Evolutionary conservation across 768 basidiomycete genomes (phyloP), one percentile per base, ranked within the genome.

Genomic region (Podaxis sp.): DNA sequence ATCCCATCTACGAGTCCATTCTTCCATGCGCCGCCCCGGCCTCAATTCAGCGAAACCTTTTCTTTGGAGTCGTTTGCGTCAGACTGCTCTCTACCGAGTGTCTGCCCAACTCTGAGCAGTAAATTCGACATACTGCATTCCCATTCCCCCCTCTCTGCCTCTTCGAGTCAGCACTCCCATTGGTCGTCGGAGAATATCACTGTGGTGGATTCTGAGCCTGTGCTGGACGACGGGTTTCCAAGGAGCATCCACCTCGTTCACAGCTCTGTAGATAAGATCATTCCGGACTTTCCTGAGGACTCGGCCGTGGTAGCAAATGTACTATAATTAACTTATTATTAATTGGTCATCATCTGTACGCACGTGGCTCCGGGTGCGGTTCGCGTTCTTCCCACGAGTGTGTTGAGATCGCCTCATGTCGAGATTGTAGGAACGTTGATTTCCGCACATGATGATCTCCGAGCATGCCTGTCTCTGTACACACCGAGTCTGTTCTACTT

Each of bases 1-100:
- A 79, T 82, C 52, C 72, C 75, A 11, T 69, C 65, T 37, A 74
- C 74, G 55, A 80, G 74, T 46, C 75, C 75, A 3, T 81, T 79
- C 72, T 77, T 76, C 64, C 40, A 19, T 3, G 71, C 67, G 24
- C 67, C 61, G 36, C 72, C 74, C 29, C 57, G 57, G 36, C 68
- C 73, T 27, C 65, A 69, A 22, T 71, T 69, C 57, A 70, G 73
- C 25, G 69, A 22, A 19, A 46, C 43, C n/a, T 46, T 46, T 46
- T 46, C 43, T 19, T 17, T n/a, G 17, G 7, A 68, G 43, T 64
- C 66, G 5, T 53, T 75, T 70, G 59, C 75, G 70, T 36, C 77
- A 72, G 69, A 70, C 6, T 67, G 65, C 40, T 66, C 67, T 36
- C 68, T 70, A 43, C 67, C 71, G 57, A 69, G 68, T 46, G 67